A percentile compares a stretch with the other conserved stretches of the same genome.
phyloP scores from a whole-genome alignment of 257 asterid genomes.

The Rehmannia glutinosa region DNA sequence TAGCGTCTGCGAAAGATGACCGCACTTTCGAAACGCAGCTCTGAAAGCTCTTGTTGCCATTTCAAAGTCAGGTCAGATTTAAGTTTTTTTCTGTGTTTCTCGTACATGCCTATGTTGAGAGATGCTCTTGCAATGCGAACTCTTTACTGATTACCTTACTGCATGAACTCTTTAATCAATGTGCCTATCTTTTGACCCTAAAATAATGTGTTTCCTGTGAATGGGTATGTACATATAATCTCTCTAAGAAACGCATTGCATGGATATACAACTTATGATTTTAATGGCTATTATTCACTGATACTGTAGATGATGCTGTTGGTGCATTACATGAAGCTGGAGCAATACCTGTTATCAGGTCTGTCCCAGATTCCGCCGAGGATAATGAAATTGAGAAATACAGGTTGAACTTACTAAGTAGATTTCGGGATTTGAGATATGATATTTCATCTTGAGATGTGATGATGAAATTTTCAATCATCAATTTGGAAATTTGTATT shows the following conservation, averaged over 20 bases:
- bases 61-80: conserved; percentile 74
- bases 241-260: neutral
- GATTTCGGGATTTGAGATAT: conserved; percentile 39
- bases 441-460: conserved; percentile 21
- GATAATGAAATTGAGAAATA: conserved; percentile 50
- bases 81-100: neutral
- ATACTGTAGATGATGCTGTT: conserved; percentile 57
- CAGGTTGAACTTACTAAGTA: conserved; percentile 45
- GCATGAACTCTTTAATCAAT: neutral
- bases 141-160: neutral
- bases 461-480: neutral
- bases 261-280: neutral
- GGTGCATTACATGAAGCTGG: conserved; percentile 62
- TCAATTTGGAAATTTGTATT: neutral
- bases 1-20: conserved; percentile 81
- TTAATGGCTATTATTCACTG: conserved; percentile 1
- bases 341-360: conserved; percentile 45
- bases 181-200: neutral
- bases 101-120: neutral
- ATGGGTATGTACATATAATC: neutral
- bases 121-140: neutral
- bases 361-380: conserved; percentile 48
- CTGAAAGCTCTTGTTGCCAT: conserved; percentile 86
- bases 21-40: conserved; percentile 76
- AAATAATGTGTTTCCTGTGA: neutral